phyloP scores from a whole-genome alignment of 1,284 basidiomycete genomes.

The Athelia sp. region DNA sequence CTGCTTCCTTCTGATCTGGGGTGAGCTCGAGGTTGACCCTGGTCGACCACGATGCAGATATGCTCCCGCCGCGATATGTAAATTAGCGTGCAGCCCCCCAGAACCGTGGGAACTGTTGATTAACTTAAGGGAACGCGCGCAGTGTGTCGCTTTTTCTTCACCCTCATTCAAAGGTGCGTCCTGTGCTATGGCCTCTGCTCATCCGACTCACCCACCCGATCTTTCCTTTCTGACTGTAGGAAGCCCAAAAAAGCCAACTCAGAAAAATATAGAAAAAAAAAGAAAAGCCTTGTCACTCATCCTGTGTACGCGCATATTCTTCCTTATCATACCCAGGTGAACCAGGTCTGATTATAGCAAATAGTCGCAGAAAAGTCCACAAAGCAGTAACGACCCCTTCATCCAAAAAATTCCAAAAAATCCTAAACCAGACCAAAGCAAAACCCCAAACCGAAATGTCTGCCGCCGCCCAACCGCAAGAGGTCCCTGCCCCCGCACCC shows the following conservation, averaged over 20 bases:
- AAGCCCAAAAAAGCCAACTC: neutral
- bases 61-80: no score
- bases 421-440: constrained; percentile 15
- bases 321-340: constrained; percentile 12
- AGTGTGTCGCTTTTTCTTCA: constrained; percentile 27
- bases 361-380: constrained; percentile 69
- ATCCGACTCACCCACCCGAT: neutral
- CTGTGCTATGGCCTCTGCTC: constrained; percentile 7
- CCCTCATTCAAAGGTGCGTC: constrained; percentile 40
- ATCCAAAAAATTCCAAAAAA: constrained; percentile 23
- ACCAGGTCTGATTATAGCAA: constrained; percentile 13
- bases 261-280: constrained; percentile 1
- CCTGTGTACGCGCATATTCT: constrained; percentile 46
- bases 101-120: no score
- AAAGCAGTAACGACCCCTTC: constrained; percentile 81
- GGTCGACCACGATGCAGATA: no score
- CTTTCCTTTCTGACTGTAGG: neutral
- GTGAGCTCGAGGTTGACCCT: no score
- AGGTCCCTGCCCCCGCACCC: constrained; percentile 29
- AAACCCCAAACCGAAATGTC: constrained; percentile 31
- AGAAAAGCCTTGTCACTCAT: constrained; percentile 50
- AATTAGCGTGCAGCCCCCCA: no score
- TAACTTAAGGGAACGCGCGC: constrained; percentile 19
- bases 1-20: no score
- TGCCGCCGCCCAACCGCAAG: constrained; percentile 25